Evolutionary conservation across 768 basidiomycete genomes (phyloP).

Genomic region (Mrakia gelida): DNA sequence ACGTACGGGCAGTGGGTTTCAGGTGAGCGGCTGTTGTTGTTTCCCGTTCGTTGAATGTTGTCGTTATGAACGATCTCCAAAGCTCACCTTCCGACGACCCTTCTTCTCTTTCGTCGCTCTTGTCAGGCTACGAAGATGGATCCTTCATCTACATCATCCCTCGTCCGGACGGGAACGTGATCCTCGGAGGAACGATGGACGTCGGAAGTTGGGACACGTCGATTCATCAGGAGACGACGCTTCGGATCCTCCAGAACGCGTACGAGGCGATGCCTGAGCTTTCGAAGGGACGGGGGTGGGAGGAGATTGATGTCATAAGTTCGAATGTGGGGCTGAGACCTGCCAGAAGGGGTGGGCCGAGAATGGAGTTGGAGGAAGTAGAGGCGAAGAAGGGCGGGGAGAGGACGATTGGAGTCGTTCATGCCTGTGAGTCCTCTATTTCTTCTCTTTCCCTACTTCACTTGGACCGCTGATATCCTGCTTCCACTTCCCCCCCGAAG

Average conservation of each 20-base stretch:
- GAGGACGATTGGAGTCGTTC: conserved; percentile 48
- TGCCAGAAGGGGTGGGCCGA: conserved; percentile 53
- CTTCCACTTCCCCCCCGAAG: neutral
- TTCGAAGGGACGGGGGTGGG: conserved; percentile 41
- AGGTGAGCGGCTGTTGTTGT: too few relatives aligned
- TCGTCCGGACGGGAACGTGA: conserved; percentile 51
- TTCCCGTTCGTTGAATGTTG: too few relatives aligned
- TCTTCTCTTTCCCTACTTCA: neutral
- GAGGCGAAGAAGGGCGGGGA: conserved; percentile 35
- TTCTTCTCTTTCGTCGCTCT: too few relatives aligned
- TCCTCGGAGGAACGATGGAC: conserved; percentile 60
- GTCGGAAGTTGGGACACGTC: conserved; percentile 54
- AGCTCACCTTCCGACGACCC: too few relatives aligned
- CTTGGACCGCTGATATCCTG: too few relatives aligned
- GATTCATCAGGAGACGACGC: conserved; percentile 48
- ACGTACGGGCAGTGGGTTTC: conserved; percentile 40
- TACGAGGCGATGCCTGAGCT: conserved; percentile 48
- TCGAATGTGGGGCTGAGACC: conserved; percentile 54
- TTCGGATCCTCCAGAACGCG: conserved; percentile 49
- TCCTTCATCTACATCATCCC: conserved; percentile 59
- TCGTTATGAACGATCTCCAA: too few relatives aligned
- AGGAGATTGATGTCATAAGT: conserved; percentile 49
- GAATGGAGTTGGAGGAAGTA: conserved; percentile 54
- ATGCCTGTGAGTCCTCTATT: conserved; percentile 47
- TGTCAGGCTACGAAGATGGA: conserved; percentile 16